Conservation (phyloP, 2,329 filamentous ascomycete genomes). For the Neoscytalidium dimidiatum region DNA sequence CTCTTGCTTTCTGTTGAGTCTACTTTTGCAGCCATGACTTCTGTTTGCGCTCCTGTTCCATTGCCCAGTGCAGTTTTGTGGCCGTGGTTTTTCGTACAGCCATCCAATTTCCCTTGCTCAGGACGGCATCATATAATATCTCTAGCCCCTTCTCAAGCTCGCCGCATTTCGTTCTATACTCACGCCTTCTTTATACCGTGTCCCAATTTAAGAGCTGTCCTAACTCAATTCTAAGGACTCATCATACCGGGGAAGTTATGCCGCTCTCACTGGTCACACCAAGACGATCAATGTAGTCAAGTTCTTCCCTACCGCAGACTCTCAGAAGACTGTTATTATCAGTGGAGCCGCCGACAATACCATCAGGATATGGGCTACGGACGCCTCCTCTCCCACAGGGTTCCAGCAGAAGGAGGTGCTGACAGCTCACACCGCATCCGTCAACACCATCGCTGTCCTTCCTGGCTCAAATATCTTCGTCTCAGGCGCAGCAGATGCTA, state of each 20-base stretch:
- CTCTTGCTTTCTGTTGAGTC: background rate
- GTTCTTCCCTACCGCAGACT: constrained; percentile 63
- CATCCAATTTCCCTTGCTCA: background rate
- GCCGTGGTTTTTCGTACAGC: background rate
- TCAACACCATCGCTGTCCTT: constrained; percentile 64
- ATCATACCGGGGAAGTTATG: constrained; percentile 59
- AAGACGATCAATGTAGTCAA: constrained; percentile 81
- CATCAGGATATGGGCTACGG: constrained; percentile 63
- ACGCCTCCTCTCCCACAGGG: constrained; percentile 24
- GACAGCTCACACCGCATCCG: constrained; percentile 68
- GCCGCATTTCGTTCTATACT: background rate
- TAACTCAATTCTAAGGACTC: constrained; percentile 30
- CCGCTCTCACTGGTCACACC: constrained; percentile 73
- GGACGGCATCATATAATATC: no score
- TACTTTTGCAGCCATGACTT: background rate
- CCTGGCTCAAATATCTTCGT: constrained; percentile 52
- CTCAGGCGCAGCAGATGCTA: constrained; percentile 65
- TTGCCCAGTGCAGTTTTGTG: background rate
- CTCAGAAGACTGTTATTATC: constrained; percentile 61
- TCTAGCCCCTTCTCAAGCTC: background rate
- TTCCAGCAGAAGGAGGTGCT: constrained; percentile 54
- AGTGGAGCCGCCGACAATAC: constrained; percentile 81
- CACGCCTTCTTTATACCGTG: background rate
- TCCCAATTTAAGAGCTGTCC: no score
- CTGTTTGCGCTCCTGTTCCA: background rate